Evolutionary conservation across 2,329 filamentous ascomycete species (phyloP), one percentile per base, ranked within the genome.

Genomic region (Endoconidiophora polonica): DNA sequence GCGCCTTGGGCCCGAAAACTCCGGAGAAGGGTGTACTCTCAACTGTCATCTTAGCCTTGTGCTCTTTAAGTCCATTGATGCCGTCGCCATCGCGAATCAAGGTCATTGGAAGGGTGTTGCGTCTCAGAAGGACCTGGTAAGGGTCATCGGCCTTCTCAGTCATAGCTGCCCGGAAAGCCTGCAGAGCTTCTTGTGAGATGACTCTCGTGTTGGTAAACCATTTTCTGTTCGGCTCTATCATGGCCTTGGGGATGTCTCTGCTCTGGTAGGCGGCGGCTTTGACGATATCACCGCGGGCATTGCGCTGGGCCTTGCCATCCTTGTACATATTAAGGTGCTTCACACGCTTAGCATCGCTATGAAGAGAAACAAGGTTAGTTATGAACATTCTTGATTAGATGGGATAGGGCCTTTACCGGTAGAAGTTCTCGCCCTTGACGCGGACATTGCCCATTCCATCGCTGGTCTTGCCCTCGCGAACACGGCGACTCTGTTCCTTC

Each of bases 391-490:
- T 24, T 18, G 44, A 53, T 40, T 46, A 23, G 16, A 18, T 20
- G n/a, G 3, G 23, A 4, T n/a, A 46, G 16, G 33, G 55, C 72
- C 29, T 33, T 57, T 69, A 82, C 74, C 85, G 79, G 71, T 96
- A 96, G 70, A 96, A 98, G 72, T 96, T 96, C 73, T 96, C 90
- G 68, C 91, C 91, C 70, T 98, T 98, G 59, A 79, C 73, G 60
- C 81, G 86, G 61, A 96, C 85, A 69, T 96, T 96, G 60, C 69
- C 79, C 77, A 94, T 86, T 64, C 86, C 86, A 77, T 91, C 83
- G 57, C 77, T 76, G 46, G 76, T 76, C 69, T 88, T 90, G 58
- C 86, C 86, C 74, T 95, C 80, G 65, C 87, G 83, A 70, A 74
- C 75, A 64, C 83, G 83, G 68, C 90, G 81, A 64, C 71, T 76